phyloP scores from a whole-genome alignment of 805 yeast species.

The Ogataea siamensis region DNA sequence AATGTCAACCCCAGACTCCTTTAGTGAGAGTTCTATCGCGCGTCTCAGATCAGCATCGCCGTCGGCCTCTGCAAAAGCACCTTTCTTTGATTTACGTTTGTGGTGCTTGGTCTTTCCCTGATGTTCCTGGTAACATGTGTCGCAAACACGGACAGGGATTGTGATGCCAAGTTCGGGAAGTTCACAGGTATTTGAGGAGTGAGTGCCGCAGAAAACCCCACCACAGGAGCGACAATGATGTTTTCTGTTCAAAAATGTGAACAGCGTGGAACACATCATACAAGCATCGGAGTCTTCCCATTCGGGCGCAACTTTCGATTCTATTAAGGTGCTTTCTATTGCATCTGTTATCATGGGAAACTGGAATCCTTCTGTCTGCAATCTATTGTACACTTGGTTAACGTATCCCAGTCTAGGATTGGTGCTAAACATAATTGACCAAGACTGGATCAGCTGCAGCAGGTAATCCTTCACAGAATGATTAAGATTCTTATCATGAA shows the following conservation, averaged over 20 bases:
- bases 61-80: conserved; percentile 37
- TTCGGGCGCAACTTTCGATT: conserved; percentile 91
- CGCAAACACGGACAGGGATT: conserved; percentile 92
- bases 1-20: conserved; percentile 41
- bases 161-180: conserved; percentile 82
- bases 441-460: conserved; percentile 65
- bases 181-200: conserved; percentile 70
- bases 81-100: conserved; percentile 22
- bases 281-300: conserved; percentile 97
- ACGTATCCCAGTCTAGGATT: conserved; percentile 67
- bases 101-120: conserved; percentile 34
- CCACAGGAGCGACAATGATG: conserved; percentile 98
- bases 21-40: conserved; percentile 78
- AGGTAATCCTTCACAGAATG: conserved; percentile 57
- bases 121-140: conserved; percentile 73
- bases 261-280: conserved; percentile 84
- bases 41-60: conserved; percentile 74
- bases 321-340: conserved; percentile 56
- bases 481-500: conserved; percentile 34
- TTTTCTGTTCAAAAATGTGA: conserved; percentile 80
- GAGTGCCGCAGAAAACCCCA: conserved; percentile 84
- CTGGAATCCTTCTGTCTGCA: conserved; percentile 59
- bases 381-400: conserved; percentile 54
- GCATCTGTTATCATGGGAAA: conserved; percentile 55
- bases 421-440: conserved; percentile 72